Evolutionary conservation across 768 basidiomycete genomes (phyloP).

Genomic region (Mycena epipterygia): DNA sequence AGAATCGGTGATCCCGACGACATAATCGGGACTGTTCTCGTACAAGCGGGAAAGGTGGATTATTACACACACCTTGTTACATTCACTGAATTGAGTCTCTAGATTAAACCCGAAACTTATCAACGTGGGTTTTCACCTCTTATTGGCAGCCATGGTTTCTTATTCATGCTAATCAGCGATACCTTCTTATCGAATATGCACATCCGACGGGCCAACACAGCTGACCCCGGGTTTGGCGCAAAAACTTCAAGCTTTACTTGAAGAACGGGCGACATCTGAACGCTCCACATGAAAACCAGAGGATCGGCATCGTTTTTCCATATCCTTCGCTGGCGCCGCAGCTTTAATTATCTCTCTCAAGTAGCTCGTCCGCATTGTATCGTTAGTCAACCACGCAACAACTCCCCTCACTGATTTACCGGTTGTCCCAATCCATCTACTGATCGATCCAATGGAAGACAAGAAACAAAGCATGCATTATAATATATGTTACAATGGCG

Average conservation of each 20-base stretch:
- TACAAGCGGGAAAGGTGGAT: slow-evolving; percentile 75
- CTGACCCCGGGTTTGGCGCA: slow-evolving; percentile 76
- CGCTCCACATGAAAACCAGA: neutral
- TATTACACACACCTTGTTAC: neutral
- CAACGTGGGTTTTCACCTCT: slow-evolving; percentile 45
- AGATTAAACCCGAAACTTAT: slow-evolving; percentile 82
- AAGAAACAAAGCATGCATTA: slow-evolving; percentile 25
- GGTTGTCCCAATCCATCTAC: too few species aligned
- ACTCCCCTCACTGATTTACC: too few species aligned
- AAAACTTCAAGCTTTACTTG: slow-evolving; percentile 59
- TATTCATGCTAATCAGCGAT: slow-evolving; percentile 57
- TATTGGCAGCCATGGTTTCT: neutral
- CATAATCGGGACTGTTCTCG: slow-evolving; percentile 82
- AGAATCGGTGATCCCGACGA: slow-evolving; percentile 89
- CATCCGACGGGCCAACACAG: slow-evolving; percentile 76
- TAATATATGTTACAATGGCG: slow-evolving; percentile 5
- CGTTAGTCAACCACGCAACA: neutral
- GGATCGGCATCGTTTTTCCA: neutral
- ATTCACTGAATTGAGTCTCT: slow-evolving; percentile 6
- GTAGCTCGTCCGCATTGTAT: neutral
- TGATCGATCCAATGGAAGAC: too few species aligned
- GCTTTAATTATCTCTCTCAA: too few species aligned
- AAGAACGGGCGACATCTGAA: slow-evolving; percentile 48
- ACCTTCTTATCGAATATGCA: slow-evolving; percentile 88
- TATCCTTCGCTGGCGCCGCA: too few species aligned